Percentiles rank a stretch among this genome's conserved stretches.
Evolutionary conservation across 257 asterid genomes (phyloP).

Genomic region (Handroanthus guayacan): DNA sequence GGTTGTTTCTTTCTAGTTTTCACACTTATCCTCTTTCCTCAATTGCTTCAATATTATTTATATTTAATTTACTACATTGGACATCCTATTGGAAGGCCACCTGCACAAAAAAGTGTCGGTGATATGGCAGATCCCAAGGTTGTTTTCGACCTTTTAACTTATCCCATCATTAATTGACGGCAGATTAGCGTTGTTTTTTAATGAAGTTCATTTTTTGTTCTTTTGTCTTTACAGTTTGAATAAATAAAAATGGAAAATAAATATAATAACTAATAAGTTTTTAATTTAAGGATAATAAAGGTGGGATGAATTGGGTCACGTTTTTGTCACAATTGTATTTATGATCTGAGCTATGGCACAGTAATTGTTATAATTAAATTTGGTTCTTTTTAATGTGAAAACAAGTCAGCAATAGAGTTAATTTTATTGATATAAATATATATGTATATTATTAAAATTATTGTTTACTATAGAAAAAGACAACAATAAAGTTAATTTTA

Average conservation of each 20-base stretch:
- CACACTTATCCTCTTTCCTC: neutral
- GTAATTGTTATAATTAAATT: neutral
- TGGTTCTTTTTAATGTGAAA: neutral
- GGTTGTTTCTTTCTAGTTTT: neutral
- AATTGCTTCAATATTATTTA: neutral
- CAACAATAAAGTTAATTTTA: neutral
- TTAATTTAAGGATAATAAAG: neutral
- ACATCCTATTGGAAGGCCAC: neutral
- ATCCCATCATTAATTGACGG: neutral
- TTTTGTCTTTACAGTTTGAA: no score
- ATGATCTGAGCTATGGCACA: neutral
- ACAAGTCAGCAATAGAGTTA: neutral
- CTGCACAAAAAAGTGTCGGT: conserved; percentile 8
- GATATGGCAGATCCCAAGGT: neutral
- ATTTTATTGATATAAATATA: neutral
- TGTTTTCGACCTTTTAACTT: conserved; percentile 3
- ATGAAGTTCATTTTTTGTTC: neutral
- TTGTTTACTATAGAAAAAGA: no score
- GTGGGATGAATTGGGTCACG: neutral
- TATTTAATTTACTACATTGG: neutral
- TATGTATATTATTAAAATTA: no score
- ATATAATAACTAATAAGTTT: no score
- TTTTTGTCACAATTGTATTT: conserved; percentile 3
- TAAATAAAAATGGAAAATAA: no score
- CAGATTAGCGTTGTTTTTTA: neutral